A percentile compares a stretch with the other conserved stretches of the same genome.
phyloP scores from a whole-genome alignment of 148 eudicot genomes.

The Rhododendron kiyosumense region DNA sequence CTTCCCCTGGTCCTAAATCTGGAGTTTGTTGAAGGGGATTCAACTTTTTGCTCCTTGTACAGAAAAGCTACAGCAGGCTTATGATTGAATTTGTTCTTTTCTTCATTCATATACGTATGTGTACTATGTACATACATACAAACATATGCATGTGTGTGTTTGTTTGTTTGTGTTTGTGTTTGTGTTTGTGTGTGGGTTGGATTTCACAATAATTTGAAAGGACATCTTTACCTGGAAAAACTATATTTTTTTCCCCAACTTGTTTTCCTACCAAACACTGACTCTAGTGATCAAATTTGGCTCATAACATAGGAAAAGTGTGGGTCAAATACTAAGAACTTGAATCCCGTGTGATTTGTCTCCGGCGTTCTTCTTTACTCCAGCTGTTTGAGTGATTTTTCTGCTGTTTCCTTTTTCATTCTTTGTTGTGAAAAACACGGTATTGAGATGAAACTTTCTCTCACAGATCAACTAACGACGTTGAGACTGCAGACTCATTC shows the following conservation, averaged over 20 bases:
- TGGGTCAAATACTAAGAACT: not conserved
- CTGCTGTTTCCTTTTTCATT: not conserved
- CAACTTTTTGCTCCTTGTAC: not conserved
- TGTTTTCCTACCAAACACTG: not conserved
- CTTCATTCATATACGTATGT: not conserved
- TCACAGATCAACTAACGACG: not conserved
- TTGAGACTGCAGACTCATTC: not conserved
- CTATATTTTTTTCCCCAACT: not conserved
- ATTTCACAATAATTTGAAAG: constrained; percentile 2
- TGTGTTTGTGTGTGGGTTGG: not conserved
- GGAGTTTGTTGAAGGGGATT: not conserved
- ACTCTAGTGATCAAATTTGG: not conserved
- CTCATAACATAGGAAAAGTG: not conserved
- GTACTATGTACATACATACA: not conserved
- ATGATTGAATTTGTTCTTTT: not conserved
- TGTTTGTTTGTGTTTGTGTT: not conserved
- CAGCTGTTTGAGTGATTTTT: not conserved
- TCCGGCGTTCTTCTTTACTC: not conserved
- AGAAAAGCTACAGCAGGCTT: not conserved
- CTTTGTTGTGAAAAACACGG: not conserved
- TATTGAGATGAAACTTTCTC: not conserved
- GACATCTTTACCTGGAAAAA: not conserved
- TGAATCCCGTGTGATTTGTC: not conserved
- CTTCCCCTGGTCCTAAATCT: not conserved
- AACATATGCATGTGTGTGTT: not conserved